phyloP scores from a whole-genome alignment of 2,329 filamentous ascomycete genomes.

The Xylogone sp. region DNA sequence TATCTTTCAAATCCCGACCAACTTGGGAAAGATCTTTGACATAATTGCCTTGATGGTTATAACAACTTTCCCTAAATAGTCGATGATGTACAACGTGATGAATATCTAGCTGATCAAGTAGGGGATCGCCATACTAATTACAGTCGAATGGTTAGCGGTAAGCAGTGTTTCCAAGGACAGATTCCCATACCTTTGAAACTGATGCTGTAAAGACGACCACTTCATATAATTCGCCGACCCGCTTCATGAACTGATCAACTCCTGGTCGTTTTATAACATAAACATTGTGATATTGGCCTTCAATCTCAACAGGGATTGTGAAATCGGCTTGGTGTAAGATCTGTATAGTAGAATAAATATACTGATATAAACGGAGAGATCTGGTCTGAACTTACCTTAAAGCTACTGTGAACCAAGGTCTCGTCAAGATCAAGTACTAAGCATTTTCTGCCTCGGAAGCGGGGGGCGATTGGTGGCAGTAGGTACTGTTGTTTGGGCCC shows the following conservation, averaged over 20 bases:
- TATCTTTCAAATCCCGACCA: conserved; percentile 91
- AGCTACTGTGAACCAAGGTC: conserved; percentile 96
- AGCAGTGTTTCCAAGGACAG: neutral
- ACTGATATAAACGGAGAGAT: neutral
- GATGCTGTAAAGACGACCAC: conserved; percentile 98
- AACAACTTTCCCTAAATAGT: conserved; percentile 96
- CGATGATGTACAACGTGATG: conserved; percentile 95
- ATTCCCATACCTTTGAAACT: conserved; percentile 76
- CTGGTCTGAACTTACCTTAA: conserved; percentile 68
- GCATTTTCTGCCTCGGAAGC: conserved; percentile 85
- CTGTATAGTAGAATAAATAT: conserved; percentile 41
- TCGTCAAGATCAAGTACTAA: conserved; percentile 94
- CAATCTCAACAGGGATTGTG: conserved; percentile 97
- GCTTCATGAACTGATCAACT: conserved; percentile 98
- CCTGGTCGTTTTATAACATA: conserved; percentile 99
- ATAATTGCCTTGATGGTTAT: conserved; percentile 99
- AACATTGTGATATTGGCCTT: conserved; percentile 98
- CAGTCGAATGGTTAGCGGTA: conserved; percentile 9
- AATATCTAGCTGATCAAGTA: conserved; percentile 94
- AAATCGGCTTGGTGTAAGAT: conserved; percentile 98
- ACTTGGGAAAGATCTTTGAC: conserved; percentile 99
- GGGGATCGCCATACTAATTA: conserved; percentile 83
- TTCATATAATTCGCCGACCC: conserved; percentile 95
- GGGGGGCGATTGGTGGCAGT: conserved; percentile 75
- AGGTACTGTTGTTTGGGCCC: conserved; percentile 42